A percentile compares a stretch with the other conserved stretches of the same genome.
Conservation (phyloP, 192 early-diverging fungal genomes). For the Linnemannia exigua region DNA sequence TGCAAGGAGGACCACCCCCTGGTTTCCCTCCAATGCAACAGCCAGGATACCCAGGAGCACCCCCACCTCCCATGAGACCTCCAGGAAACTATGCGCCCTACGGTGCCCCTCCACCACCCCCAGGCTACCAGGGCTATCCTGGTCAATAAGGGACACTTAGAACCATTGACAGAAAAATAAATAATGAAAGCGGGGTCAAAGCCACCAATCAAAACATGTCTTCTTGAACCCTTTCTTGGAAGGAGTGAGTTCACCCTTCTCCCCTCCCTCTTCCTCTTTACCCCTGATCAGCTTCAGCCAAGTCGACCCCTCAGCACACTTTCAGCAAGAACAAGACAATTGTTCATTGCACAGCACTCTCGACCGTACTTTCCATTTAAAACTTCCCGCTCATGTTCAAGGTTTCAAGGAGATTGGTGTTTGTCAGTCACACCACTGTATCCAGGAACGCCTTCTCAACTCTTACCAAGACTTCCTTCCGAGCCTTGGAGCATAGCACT, state of each 20-base stretch:
- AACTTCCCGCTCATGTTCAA: slow-evolving; percentile 32
- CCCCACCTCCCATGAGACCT: slow-evolving; percentile 33
- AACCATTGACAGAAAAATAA: background rate
- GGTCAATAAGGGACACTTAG: slow-evolving; percentile 11
- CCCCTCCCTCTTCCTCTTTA: background rate
- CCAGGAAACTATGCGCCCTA: slow-evolving; percentile 56
- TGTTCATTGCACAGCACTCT: slow-evolving; percentile 2
- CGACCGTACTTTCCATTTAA: background rate
- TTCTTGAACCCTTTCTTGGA: background rate
- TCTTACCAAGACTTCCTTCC: background rate
- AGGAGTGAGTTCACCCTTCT: background rate
- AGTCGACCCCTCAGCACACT: background rate
- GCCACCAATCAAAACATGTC: background rate
- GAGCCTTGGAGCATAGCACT: background rate
- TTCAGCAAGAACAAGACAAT: background rate
- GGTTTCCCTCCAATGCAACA: slow-evolving; percentile 34
- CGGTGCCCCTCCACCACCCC: slow-evolving; percentile 42
- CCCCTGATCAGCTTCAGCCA: background rate
- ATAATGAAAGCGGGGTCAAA: background rate
- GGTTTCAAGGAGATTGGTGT: slow-evolving; percentile 31
- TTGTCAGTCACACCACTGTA: slow-evolving; percentile 26
- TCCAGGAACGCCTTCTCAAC: slow-evolving; percentile 27
- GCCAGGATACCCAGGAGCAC: slow-evolving; percentile 23
- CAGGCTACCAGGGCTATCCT: slow-evolving; percentile 48
- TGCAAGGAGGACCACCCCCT: slow-evolving; percentile 41